Conservation (phyloP, 2,329 filamentous ascomycete species). For the Aspergillus sp. region DNA sequence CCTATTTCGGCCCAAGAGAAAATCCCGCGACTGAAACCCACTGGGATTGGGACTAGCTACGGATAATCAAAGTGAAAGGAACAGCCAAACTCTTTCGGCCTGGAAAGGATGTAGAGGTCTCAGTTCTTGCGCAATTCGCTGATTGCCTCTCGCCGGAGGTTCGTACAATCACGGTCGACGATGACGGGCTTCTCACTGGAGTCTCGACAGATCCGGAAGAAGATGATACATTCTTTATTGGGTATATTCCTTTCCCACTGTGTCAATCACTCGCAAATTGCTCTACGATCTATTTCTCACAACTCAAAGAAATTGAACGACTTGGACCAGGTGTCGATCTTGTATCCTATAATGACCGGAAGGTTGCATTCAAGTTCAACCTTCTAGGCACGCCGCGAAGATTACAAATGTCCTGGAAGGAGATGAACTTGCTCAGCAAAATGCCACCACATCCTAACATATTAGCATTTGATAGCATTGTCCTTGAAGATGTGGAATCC, state of each 20-base stretch:
- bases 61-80: conserved; percentile 23
- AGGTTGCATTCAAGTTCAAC: not conserved
- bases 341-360: not conserved
- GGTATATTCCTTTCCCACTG: not conserved
- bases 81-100: conserved; percentile 22
- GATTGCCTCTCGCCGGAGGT: conserved; percentile 21
- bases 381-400: not conserved
- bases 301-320: not conserved
- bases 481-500: conserved; percentile 1
- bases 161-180: conserved; percentile 17
- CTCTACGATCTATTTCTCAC: not conserved
- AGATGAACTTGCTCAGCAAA: not conserved
- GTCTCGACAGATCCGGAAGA: not conserved
- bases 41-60: conserved; percentile 24
- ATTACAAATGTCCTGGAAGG: not conserved
- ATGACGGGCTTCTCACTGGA: conserved; percentile 18
- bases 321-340: conserved; percentile 1
- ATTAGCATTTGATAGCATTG: not conserved
- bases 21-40: conserved; percentile 20
- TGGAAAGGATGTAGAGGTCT: conserved; percentile 16
- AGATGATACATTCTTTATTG: conserved; percentile 1
- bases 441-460: not conserved
- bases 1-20: conserved; percentile 15
- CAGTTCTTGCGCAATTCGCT: conserved; percentile 15
- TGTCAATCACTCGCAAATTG: not conserved